Evolutionary conservation across 2,329 filamentous ascomycete species (phyloP), one percentile per base, ranked within the genome.

Genomic region (Sarocladium kiliense): DNA sequence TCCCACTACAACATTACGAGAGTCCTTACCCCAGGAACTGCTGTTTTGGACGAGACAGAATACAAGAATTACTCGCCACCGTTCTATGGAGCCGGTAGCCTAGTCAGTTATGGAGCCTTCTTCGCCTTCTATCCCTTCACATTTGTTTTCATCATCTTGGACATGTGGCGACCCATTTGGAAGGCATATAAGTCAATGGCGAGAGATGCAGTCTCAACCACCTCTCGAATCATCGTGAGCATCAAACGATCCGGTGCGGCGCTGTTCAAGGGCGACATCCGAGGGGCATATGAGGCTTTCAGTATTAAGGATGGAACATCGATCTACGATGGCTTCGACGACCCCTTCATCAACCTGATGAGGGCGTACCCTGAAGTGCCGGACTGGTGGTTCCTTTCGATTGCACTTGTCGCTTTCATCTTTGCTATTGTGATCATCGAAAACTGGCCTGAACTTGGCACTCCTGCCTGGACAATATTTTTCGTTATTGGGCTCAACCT

Each of bases 281-380:
- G 71, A 47, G 63, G 69, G 23, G 58, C 59, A 3, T 55, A 51
- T 14, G 42, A 49, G 55, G 62, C 14, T 56, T 64, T 75, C 2
- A 69, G 70, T 56, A 70, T 72, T 18, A 70, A 68, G 3, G 62
- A 71, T 45, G 66, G 69, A 1, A 67, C 64, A 14, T 68, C 68
- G 4, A 74, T 74, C 57, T 75, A 74, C 54, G 71, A 71, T 2
- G 69, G 66, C 1, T 69, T 72, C 16, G 72, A 71, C 55, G 74
- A 78, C 56, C 60, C 74, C 0, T 73, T 77, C 41, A 74, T 63
- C 3, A 64, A 71, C 0, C 61, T 74, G 1, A 77, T 78, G 75
- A 59, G 65, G 3, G 65, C 63, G 1, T 78, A 77, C 56, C 63
- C 65, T 0, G 76, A 78, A 49, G 74, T 77, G 0, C 75, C 76